Evolutionary conservation across 306 rosid species (phyloP).

Genomic region (Cucumis melo): DNA sequence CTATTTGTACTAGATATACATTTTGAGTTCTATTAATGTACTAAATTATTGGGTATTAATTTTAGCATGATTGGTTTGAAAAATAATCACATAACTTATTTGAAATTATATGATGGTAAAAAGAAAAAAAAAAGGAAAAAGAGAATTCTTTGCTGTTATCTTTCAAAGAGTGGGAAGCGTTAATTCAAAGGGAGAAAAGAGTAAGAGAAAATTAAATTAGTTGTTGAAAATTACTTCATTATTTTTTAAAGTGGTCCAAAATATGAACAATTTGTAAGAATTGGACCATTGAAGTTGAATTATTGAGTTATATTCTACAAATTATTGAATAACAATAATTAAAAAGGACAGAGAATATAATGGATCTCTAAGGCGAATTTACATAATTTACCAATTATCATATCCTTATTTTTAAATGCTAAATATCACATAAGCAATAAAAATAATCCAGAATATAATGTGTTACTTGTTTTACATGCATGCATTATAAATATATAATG

Average conservation of each 20-base stretch:
- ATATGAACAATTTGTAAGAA: not conserved
- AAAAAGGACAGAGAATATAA: not conserved
- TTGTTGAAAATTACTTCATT: not conserved
- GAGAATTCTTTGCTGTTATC: not conserved
- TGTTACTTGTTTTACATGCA: not conserved
- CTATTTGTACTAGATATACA: no score
- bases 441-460: not conserved
- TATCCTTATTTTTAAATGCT: not conserved
- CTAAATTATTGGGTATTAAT: no score
- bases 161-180: not conserved
- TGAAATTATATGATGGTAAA: not conserved
- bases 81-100: no score
- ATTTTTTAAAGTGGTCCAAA: not conserved
- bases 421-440: not conserved
- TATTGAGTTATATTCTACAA: not conserved
- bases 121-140: not conserved
- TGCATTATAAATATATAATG: not conserved
- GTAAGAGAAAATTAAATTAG: not conserved
- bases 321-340: not conserved
- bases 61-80: no score
- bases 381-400: not conserved
- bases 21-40: no score
- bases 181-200: not conserved
- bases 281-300: not conserved
- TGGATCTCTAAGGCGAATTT: not conserved